Evolutionary conservation across 805 yeast species (phyloP).

Genomic region (Nakazawaea molendinolei): DNA sequence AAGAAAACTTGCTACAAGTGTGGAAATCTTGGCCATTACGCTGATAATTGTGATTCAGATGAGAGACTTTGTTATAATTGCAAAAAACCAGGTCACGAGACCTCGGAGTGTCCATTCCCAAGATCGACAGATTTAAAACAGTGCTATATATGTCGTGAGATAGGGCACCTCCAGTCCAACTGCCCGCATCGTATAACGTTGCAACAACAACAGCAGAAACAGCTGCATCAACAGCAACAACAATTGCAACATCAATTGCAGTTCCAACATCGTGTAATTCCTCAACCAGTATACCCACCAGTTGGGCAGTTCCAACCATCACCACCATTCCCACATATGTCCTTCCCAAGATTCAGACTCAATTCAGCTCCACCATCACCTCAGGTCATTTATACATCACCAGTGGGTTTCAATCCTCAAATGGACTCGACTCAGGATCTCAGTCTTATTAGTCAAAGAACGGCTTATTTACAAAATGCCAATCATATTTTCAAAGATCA

Average conservation of each 20-base stretch:
- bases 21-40: slow-evolving; percentile 25
- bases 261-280: too few relatives aligned
- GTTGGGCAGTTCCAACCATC: too few relatives aligned
- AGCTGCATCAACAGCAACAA: too few relatives aligned
- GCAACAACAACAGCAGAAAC: slow-evolving; percentile 5
- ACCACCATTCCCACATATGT: too few relatives aligned
- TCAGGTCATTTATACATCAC: too few relatives aligned
- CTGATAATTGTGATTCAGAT: slow-evolving; percentile 19
- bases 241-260: too few relatives aligned
- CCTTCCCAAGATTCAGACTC: too few relatives aligned
- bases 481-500: slow-evolving; percentile 4
- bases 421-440: too few relatives aligned
- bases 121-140: slow-evolving; percentile 19
- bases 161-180: slow-evolving; percentile 24
- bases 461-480: slow-evolving; percentile 3
- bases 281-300: too few relatives aligned
- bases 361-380: too few relatives aligned
- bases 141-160: slow-evolving; percentile 22
- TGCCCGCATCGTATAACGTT: slow-evolving; percentile 20
- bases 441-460: slow-evolving; percentile 1
- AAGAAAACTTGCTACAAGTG: slow-evolving; percentile 24
- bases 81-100: slow-evolving; percentile 24
- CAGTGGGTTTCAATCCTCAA: too few relatives aligned
- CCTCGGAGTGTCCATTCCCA: slow-evolving; percentile 19
- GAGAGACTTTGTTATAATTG: slow-evolving; percentile 26